Evolutionary conservation across 140 eudicot genomes (phyloP).

Genomic region (Bidens hawaiensis): DNA sequence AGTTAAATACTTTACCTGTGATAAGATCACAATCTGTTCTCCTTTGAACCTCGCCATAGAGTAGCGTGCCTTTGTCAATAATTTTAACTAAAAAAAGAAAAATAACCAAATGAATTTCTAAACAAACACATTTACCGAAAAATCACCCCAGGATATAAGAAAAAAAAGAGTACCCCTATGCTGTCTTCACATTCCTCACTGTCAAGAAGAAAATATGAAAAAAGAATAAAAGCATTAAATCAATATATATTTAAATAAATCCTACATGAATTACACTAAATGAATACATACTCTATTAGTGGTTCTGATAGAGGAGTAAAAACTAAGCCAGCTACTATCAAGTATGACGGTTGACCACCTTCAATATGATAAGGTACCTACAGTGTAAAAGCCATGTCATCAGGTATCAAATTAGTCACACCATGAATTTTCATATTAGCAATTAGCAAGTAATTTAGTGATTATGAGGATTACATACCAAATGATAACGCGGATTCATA

Average conservation of each 20-base stretch:
- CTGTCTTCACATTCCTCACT: conserved; percentile 52
- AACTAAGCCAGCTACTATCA: conserved; percentile 89
- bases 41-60: conserved; percentile 75
- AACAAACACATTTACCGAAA: neutral
- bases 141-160: neutral
- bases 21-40: conserved; percentile 80
- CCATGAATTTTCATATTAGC: neutral
- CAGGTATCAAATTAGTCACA: neutral
- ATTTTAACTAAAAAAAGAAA: conserved; percentile 48
- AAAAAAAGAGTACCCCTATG: conserved; percentile 55
- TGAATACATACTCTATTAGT: conserved; percentile 63
- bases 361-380: conserved; percentile 92
- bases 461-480: conserved; percentile 45
- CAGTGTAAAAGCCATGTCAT: conserved; percentile 16
- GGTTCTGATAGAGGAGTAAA: conserved; percentile 94
- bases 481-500: conserved; percentile 64
- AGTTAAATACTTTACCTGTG: conserved; percentile 50
- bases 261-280: neutral
- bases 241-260: neutral
- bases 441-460: conserved; percentile 1
- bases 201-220: neutral
- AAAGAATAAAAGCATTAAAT: neutral
- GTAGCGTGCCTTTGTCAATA: conserved; percentile 77
- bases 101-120: conserved; percentile 15
- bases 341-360: conserved; percentile 80